Conservation (phyloP, 306 rosid species). For the Quercus agrifolia region DNA sequence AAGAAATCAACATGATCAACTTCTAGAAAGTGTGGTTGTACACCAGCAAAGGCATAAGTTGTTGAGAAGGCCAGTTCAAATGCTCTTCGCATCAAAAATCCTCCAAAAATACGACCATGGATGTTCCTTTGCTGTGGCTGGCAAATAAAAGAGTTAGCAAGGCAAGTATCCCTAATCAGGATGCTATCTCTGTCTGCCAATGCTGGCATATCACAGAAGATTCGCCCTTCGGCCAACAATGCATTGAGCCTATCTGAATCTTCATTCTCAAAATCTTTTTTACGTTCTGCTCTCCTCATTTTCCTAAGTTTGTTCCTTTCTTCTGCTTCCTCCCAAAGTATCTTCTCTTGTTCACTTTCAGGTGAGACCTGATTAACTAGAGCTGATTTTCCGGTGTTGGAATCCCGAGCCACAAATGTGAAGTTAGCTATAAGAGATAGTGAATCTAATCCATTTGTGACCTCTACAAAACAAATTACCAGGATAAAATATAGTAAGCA, state of each 20-base stretch:
- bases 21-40: slow-evolving; percentile 76
- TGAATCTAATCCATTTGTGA: slow-evolving; percentile 32
- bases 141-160: slow-evolving; percentile 77
- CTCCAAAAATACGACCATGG: slow-evolving; percentile 87
- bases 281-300: slow-evolving; percentile 36
- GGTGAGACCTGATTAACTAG: slow-evolving; percentile 59
- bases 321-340: slow-evolving; percentile 83
- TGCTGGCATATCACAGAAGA: slow-evolving; percentile 83
- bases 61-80: slow-evolving; percentile 86
- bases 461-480: slow-evolving; percentile 36
- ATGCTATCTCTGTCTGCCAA: slow-evolving; percentile 85
- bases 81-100: slow-evolving; percentile 88
- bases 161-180: slow-evolving; percentile 65
- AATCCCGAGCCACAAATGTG: slow-evolving; percentile 87
- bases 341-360: slow-evolving; percentile 52
- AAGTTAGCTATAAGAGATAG: slow-evolving; percentile 68
- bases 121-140: slow-evolving; percentile 91
- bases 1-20: slow-evolving; percentile 90
- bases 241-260: slow-evolving; percentile 48
- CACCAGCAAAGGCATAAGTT: slow-evolving; percentile 78
- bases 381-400: slow-evolving; percentile 62
- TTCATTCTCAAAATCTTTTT: slow-evolving; percentile 27
- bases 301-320: slow-evolving; percentile 63
- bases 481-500: slow-evolving; percentile 6
- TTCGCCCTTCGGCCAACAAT: slow-evolving; percentile 70